phyloP scores from a whole-genome alignment of 2,329 filamentous ascomycete species.

The Dactylellina drechsleri region DNA sequence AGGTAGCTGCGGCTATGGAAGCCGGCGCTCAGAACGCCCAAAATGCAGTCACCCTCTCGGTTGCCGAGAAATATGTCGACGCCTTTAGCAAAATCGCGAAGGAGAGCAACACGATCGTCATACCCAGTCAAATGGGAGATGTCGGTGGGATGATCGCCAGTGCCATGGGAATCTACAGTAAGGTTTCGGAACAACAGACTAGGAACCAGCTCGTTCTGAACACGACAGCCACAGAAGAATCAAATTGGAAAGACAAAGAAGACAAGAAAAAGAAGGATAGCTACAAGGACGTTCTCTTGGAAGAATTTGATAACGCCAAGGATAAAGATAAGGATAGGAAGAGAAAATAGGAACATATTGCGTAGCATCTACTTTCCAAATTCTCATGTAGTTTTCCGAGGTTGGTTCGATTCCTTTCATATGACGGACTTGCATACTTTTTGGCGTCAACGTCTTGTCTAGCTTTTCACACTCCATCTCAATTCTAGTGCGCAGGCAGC shows the following conservation, averaged over 20 bases:
- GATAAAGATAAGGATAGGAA: conserved; percentile 55
- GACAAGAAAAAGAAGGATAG: conserved; percentile 54
- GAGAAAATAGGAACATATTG: conserved; percentile 34
- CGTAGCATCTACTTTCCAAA: neutral
- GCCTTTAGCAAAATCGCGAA: conserved; percentile 92
- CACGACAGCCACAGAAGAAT: conserved; percentile 67
- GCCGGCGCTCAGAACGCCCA: conserved; percentile 79
- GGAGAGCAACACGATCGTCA: conserved; percentile 93
- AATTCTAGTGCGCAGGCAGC: neutral
- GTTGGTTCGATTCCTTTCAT: neutral
- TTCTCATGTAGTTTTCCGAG: neutral
- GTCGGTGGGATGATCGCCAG: conserved; percentile 97
- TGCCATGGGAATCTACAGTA: conserved; percentile 93
- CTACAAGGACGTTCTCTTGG: conserved; percentile 57
- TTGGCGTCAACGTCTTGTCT: neutral
- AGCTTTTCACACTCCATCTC: neutral
- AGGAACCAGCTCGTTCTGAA: conserved; percentile 64
- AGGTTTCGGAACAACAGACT: conserved; percentile 83
- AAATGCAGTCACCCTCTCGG: conserved; percentile 82
- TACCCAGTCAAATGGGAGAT: conserved; percentile 96
- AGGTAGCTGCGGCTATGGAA: conserved; percentile 79
- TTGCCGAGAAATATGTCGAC: conserved; percentile 98
- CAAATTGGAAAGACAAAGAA: conserved; percentile 60
- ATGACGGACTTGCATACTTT: conserved; percentile 1
- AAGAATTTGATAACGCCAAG: conserved; percentile 52